Base-by-base conservation (phyloP, 2,329 filamentous ascomycete genomes). In the Didymella keratinophila region DNA sequence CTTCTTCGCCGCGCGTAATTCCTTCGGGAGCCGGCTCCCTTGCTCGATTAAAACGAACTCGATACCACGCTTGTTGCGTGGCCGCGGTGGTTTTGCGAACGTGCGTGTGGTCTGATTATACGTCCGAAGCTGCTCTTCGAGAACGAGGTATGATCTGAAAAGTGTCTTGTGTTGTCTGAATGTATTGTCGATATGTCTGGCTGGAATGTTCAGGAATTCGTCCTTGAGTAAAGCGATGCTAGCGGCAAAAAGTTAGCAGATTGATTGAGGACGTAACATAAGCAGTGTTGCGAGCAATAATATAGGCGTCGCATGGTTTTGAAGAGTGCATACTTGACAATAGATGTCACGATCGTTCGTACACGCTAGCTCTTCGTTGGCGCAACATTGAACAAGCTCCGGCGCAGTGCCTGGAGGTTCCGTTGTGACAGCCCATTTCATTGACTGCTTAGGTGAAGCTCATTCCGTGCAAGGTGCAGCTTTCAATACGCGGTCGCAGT, bases 161-260 rank as follows among this genome's bases (percentile, higher is more conserved):
- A 80, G 71, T 18, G 76, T 75, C 48, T 72, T 71, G 5, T 74
- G 58, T 12, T 66, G 44, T 28, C 61, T 61, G 6, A 80, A 46
- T 2, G 69, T 67, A 20, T 69, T 65, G 18, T 63, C 62, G 58
- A 81, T 76, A 56, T 76, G 74, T 16, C 69, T 64, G 11, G 71
- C 67, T 1, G 78, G 74, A 6, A 81, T 67, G 8, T 71, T 65
- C 0, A 68, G 72, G 48, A 80, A 81, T 42, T 81, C 78, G 50
- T 79, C 75, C 61, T 79, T 79, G 12, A 81, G 70, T n/a, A 76
- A 42, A 7, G 69, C 65, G 39, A 59, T 8, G n/a, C 75, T 77
- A 48, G 11, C 48, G 21, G 7, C 23, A 10, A 60, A 14, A 20
- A 8, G 58, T 70, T 42, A 69, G 63, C 39, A 45, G 54, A 51